Base-by-base conservation (phyloP, 176 grass and related monocot genomes). In the Poa pratensis region DNA sequence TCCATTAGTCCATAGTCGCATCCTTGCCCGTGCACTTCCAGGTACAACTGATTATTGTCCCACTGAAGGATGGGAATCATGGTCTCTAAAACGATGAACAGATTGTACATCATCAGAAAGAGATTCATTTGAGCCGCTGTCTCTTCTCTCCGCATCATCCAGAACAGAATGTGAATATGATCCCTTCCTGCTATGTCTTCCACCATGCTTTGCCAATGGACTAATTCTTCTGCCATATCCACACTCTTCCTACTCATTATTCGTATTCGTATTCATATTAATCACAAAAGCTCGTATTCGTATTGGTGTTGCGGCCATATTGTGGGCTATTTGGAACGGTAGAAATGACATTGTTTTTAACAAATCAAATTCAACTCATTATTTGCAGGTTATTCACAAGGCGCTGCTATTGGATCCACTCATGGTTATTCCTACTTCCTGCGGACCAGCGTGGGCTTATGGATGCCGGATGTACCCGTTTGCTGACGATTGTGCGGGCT, bases 101-200 rank as follows among this genome's bases (percentile, higher is more conserved):
- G 58, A 83, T 12, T 70, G 83, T 55, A 40, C 32, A 15, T 88
- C 55, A 57, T 70, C 57, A 24, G 78, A 70, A 65, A 30, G 54
- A 85, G 75, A 89, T 69, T 59, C 65, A 75, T 87, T 80, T 49
- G 85, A 87, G 18, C 73, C 24, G 32, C 53, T 60, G 28, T 88
- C 84, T 87, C 90, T 81, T 40, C 85, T 70, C 50, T 79, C 53
- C 1, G n/a, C 76, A 83, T 70, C 53, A 66, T 84, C 80, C 54
- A 85, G 72, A 32, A 73, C 72, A 80, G 73, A 82, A 69, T 80
- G 61, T 43, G 76, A 90, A 27, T 86, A 64, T 20, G 81, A 88
- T 15, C 67, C 80, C 54, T 75, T 83, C 74, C 74, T 83, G 73
- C 27, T 70, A 52, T 85, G 49, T 17, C 70, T 84, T 46, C 28